Evolutionary conservation across 768 basidiomycete species (phyloP).

Genomic region (Hirschioporus abietinus): DNA sequence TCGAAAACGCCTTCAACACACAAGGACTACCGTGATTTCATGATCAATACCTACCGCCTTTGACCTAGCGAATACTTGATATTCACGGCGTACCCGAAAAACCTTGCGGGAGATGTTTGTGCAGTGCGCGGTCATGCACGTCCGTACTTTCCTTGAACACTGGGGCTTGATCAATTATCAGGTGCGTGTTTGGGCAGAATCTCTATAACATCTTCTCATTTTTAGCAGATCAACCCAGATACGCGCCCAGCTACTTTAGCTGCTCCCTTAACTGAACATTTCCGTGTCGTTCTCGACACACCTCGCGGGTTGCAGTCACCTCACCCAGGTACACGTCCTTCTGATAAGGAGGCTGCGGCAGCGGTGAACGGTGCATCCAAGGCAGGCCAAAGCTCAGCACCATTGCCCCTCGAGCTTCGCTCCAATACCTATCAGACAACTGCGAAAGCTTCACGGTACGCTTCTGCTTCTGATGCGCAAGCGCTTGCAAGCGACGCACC

Average conservation of each 20-base stretch:
- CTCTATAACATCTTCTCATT: conserved; percentile 11
- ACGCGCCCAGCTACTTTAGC: conserved; percentile 89
- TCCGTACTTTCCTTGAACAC: conserved; percentile 97
- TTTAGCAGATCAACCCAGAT: conserved; percentile 87
- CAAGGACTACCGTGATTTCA: conserved; percentile 99
- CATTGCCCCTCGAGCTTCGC: conserved; percentile 82
- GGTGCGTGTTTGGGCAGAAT: conserved; percentile 38
- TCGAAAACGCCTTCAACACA: conserved; percentile 96
- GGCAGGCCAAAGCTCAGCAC: conserved; percentile 33
- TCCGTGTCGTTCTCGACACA: conserved; percentile 94
- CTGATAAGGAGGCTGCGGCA: conserved; percentile 36
- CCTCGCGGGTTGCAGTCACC: conserved; percentile 94
- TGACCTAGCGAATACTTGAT: conserved; percentile 94
- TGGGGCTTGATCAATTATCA: conserved; percentile 99
- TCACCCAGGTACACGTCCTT: conserved; percentile 70
- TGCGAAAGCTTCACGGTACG: conserved; percentile 69
- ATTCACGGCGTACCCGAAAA: conserved; percentile 92
- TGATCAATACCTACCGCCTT: conserved; percentile 97
- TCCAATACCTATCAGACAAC: conserved; percentile 86
- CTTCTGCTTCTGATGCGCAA: conserved; percentile 64
- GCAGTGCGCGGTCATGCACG: conserved; percentile 98
- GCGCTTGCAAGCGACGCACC: conserved; percentile 51
- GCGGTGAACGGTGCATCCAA: conserved; percentile 45
- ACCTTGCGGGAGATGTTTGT: conserved; percentile 97
- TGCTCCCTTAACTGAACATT: conserved; percentile 98